Base-by-base conservation (phyloP, 495 filamentous ascomycete species). In the Jackrogersella minutella region DNA sequence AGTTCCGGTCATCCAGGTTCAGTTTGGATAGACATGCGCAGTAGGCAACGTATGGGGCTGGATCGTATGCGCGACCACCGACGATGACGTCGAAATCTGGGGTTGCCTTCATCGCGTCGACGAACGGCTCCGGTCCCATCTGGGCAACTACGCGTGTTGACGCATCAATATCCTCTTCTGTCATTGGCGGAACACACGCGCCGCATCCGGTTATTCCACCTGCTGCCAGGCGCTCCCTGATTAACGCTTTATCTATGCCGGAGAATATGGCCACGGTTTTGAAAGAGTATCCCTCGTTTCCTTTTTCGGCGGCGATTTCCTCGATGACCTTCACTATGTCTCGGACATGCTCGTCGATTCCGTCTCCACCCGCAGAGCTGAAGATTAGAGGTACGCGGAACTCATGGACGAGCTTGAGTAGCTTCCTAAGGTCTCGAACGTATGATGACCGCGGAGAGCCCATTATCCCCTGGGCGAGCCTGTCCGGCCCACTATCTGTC, bases 21-120 rank as follows among this genome's bases (percentile, higher is more conserved):
- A 59, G 5, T 10, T 52, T 58, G 6, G 70, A 69, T 1, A 74
- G 30, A 54, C 66, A 71, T 3, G 76, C 65, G 21, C 67, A 79
- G 57, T 77, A 84, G 5, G 81, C 82, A 5, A 77, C 74, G 64
- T 78, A 85, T 0, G 82, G 81, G 2, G 75, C 69, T 0, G 82
- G 83, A 58, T 85, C 83, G 47, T 85, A 84, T 4, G 79, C 75
- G 6, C 83, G 71, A 1, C 83, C 83, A 4, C 75, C 82, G 5
- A 82, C 65, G 26, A 85, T 77, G 50, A 84, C 76, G 36, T 79
- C 61, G 49, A 74, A 78, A 51, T 82, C 77, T 1, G 81, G 78
- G 3, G 76, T 62, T 9, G 59, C 68, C 5, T 70, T 39, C 75
- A 82, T 78, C 10, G 79, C 78, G 31, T 78, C 70, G 10, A 80